Evolutionary conservation across 257 asterid genomes (phyloP), one percentile per base, ranked within the genome.

Genomic region (Gentiana macrophylla): DNA sequence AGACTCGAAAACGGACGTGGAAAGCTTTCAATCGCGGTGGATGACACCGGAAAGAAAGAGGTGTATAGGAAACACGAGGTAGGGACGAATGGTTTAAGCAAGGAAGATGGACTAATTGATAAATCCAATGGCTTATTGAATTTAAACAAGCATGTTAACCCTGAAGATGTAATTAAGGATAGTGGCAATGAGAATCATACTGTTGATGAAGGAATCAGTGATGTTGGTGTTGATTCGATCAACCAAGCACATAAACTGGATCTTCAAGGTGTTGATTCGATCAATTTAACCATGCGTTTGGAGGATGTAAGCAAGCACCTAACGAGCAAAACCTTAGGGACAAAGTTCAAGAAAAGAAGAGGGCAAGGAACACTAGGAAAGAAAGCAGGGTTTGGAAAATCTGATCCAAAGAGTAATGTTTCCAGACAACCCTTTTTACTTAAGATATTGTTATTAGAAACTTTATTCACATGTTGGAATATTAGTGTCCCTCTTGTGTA

Each of bases 71-170:
- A 44, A 50, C 70, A 52, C 60, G 63, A 11, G 64, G 70, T 38
- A 55, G 69, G 59, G 46, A 77, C 60, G 62, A 77, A 67, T 51
- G 70, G 46, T 32, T 59, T 67, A 60, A 70, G 38, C 56, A 69
- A 46, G 54, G 75, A 56, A 48, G 66, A 59, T 49, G 59, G 24
- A 24, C 24, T 24, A 24, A 24, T 24, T 24, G 24, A 24, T 24
- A 1, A 24, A 24, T 24, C 24, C 24, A 24, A 24, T 68, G 71
- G 74, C 59, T 54, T 72, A 8, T 34, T 60, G 35, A 78, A 75
- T 74, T 79, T 79, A 76, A 85, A 95, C 1, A 86, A 72, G 68
- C 96, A 96, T 46, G 82, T 87, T 70, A 38, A 49, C 45, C 47
- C 15, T 44, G 65, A 57, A 57, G 49, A 58, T 59, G 55, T 43